Percentiles rank a stretch among this genome's conserved stretches.
phyloP scores from a whole-genome alignment of 371 early-diverging fungal genomes.

The Quaeritorhiza haematococci region DNA sequence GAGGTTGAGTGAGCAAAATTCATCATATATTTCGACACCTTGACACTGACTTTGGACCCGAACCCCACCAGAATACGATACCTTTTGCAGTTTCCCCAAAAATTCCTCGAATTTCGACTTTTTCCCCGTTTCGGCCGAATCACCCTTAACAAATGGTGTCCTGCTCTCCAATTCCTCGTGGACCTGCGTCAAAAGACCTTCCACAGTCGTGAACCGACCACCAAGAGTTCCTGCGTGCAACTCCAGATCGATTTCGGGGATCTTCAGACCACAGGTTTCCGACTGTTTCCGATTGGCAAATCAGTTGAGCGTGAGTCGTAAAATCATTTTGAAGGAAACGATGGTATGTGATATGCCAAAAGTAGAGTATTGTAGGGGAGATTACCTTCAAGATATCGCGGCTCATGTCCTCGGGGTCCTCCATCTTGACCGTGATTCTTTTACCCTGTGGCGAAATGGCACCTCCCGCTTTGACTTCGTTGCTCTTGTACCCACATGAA shows the following conservation, averaged over 20 bases:
- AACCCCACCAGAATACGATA: too few species aligned
- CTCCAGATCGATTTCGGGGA: conserved; percentile 86
- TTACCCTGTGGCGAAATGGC: conserved; percentile 75
- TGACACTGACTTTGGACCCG: too few species aligned
- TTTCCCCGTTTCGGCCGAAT: conserved; percentile 58
- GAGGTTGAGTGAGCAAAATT: neutral
- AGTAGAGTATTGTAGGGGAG: too few species aligned
- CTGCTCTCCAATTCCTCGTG: conserved; percentile 73
- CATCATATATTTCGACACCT: conserved; percentile 9
- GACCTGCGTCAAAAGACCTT: conserved; percentile 86
- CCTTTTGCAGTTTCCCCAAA: conserved; percentile 60
- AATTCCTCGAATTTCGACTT: conserved; percentile 58
- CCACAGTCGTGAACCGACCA: conserved; percentile 94
- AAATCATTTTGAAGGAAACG: neutral
- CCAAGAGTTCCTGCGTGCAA: conserved; percentile 83
- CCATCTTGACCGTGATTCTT: conserved; percentile 72
- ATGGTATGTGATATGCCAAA: neutral
- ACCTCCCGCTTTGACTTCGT: conserved; percentile 94
- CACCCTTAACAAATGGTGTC: conserved; percentile 70
- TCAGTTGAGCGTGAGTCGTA: neutral
- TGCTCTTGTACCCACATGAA: conserved; percentile 87
- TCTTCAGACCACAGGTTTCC: conserved; percentile 84
- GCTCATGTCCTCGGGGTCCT: conserved; percentile 79
- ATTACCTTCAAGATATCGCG: conserved; percentile 88
- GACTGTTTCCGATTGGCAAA: conserved; percentile 39